phyloP scores from a whole-genome alignment of 163 green algal species.

The Scenedesmus sp. region DNA sequence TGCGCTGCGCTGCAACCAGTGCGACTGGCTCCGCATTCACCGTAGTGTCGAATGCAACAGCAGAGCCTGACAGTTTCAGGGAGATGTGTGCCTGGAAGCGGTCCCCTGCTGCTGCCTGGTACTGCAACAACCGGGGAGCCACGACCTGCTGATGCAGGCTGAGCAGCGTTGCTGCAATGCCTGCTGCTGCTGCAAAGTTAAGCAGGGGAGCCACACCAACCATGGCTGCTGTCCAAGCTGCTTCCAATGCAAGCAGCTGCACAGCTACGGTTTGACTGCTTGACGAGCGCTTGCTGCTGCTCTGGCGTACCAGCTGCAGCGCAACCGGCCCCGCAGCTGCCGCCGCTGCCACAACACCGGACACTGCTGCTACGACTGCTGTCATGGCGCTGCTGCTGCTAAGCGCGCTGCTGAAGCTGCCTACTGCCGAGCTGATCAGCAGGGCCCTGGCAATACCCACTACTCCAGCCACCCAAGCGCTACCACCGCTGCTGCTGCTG shows the following conservation, averaged over 20 bases:
- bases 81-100: background rate
- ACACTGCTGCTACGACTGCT: background rate
- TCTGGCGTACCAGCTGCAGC: slow-evolving; percentile 16
- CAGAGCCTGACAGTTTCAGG: background rate
- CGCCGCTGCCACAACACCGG: background rate
- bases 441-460: background rate
- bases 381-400: background rate
- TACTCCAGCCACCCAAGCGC: background rate
- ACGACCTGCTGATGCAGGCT: slow-evolving; percentile 23
- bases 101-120: slow-evolving; percentile 13
- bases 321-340: background rate
- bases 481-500: background rate
- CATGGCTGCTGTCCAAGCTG: background rate
- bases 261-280: background rate
- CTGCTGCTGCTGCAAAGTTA: slow-evolving; percentile 14
- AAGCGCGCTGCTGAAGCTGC: background rate
- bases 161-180: background rate
- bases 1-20: slow-evolving; percentile 9
- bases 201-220: background rate
- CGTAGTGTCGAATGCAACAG: slow-evolving; percentile 17
- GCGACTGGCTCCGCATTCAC: background rate
- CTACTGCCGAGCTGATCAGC: background rate
- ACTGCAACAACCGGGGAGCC: background rate
- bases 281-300: background rate
- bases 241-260: slow-evolving; percentile 10